phyloP scores from a whole-genome alignment of 768 basidiomycete species.

The Guyanaporus albipodus region DNA sequence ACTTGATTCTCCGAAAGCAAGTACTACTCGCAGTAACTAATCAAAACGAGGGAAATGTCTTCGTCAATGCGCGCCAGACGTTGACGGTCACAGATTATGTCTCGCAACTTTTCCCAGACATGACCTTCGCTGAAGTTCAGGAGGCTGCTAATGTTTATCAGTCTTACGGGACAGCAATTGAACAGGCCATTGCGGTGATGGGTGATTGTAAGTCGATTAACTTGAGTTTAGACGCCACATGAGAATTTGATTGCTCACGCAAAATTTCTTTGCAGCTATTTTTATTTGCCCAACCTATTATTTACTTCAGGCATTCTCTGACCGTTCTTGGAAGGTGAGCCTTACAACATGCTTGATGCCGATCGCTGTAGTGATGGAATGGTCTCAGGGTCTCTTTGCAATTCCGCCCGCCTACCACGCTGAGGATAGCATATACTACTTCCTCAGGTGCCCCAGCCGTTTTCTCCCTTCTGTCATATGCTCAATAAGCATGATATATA shows the following conservation, averaged over 20 bases:
- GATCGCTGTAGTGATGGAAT: not conserved
- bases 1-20: slow-evolving; percentile 16
- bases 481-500: not conserved
- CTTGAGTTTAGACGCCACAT: not conserved
- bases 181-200: slow-evolving; percentile 35
- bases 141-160: slow-evolving; percentile 30
- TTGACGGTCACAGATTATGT: slow-evolving; percentile 17
- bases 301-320: slow-evolving; percentile 27
- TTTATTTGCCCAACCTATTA: slow-evolving; percentile 36
- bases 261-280: slow-evolving; percentile 22
- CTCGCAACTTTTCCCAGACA: slow-evolving; percentile 39
- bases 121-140: slow-evolving; percentile 25
- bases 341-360: slow-evolving; percentile 16
- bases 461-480: not conserved
- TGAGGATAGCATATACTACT: slow-evolving; percentile 39
- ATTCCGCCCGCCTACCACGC: slow-evolving; percentile 30
- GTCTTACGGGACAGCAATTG: slow-evolving; percentile 27
- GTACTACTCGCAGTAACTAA: slow-evolving; percentile 26
- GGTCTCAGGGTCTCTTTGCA: slow-evolving; percentile 29
- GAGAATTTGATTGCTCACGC: not conserved
- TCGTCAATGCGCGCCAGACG: slow-evolving; percentile 26
- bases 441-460: slow-evolving; percentile 22
- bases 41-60: slow-evolving; percentile 30
- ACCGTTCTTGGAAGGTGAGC: slow-evolving; percentile 32
- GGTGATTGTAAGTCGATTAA: slow-evolving; percentile 36